Evolutionary conservation across 2,329 filamentous ascomycete species (phyloP).

Genomic region (Hortaea werneckii): DNA sequence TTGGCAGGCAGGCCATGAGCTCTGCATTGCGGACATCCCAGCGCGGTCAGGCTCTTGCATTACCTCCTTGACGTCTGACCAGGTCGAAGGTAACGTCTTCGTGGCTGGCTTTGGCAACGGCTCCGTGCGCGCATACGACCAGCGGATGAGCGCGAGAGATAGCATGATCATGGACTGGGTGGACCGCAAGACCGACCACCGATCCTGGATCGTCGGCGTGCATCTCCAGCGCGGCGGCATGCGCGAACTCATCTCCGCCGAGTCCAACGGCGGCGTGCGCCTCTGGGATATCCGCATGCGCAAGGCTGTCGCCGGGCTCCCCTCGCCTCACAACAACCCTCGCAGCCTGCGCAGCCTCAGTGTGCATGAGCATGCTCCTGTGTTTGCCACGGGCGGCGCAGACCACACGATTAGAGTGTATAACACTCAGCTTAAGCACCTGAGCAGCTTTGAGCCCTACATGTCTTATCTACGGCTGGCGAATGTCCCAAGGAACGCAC

Average conservation of each 20-base stretch:
- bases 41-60: conserved; percentile 92
- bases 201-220: conserved; percentile 89
- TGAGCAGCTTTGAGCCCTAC: conserved; percentile 82
- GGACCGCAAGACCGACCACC: conserved; percentile 83
- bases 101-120: conserved; percentile 95
- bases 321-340: conserved; percentile 52
- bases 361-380: conserved; percentile 91
- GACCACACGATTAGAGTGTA: conserved; percentile 83
- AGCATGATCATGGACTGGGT: conserved; percentile 97
- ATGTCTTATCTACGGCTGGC: conserved; percentile 44
- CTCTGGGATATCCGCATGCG: conserved; percentile 85
- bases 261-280: conserved; percentile 84
- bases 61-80: conserved; percentile 89
- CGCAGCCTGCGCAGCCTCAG: conserved; percentile 57
- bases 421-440: conserved; percentile 57
- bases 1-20: conserved; percentile 90
- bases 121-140: conserved; percentile 87
- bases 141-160: conserved; percentile 72
- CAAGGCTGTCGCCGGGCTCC: conserved; percentile 24
- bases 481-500: conserved; percentile 44
- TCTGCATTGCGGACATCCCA: conserved; percentile 85
- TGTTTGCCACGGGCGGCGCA: conserved; percentile 89
- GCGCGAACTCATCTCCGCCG: conserved; percentile 80
- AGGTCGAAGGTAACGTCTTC: conserved; percentile 94
- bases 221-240: conserved; percentile 95